Evolutionary conservation across 805 yeast species (phyloP).

Genomic region (Torulaspora delbrueckii): DNA sequence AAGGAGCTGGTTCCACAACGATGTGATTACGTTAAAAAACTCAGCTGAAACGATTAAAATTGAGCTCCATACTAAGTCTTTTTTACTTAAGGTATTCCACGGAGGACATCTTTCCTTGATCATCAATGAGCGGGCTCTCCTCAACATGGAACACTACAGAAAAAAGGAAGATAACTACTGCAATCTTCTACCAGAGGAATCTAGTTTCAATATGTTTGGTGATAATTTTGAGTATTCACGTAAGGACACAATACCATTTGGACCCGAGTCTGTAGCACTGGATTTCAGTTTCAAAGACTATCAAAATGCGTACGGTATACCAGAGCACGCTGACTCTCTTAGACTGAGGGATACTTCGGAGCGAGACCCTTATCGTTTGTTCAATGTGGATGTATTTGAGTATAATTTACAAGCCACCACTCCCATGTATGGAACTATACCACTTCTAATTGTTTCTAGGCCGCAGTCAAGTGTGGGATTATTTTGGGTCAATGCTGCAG

Average conservation of each 20-base stretch:
- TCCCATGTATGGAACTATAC: conserved; percentile 96
- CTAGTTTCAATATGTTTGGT: conserved; percentile 57
- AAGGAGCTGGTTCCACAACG: conserved; percentile 5
- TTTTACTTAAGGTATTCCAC: conserved; percentile 42
- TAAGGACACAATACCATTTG: conserved; percentile 63
- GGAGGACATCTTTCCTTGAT: conserved; percentile 46
- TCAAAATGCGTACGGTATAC: conserved; percentile 80
- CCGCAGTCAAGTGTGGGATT: conserved; percentile 60
- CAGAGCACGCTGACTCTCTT: conserved; percentile 88
- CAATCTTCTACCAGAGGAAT: conserved; percentile 53
- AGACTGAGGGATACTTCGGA: conserved; percentile 62
- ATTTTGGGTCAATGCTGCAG: conserved; percentile 92
- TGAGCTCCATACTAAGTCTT: conserved; percentile 9
- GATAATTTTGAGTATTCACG: conserved; percentile 68
- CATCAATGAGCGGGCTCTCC: conserved; percentile 62
- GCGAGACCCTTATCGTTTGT: conserved; percentile 76
- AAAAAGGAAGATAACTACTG: conserved; percentile 38
- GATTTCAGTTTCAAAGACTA: conserved; percentile 66
- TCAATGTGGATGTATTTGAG: conserved; percentile 92
- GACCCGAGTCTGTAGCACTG: conserved; percentile 84
- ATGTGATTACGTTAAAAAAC: conserved; percentile 8
- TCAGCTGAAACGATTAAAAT: conserved; percentile 4
- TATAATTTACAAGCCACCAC: conserved; percentile 75
- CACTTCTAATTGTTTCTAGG: conserved; percentile 71
- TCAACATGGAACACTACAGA: conserved; percentile 83